Evolutionary conservation across 2,329 filamentous ascomycete genomes (phyloP).

Genomic region (Fusarium sp.): DNA sequence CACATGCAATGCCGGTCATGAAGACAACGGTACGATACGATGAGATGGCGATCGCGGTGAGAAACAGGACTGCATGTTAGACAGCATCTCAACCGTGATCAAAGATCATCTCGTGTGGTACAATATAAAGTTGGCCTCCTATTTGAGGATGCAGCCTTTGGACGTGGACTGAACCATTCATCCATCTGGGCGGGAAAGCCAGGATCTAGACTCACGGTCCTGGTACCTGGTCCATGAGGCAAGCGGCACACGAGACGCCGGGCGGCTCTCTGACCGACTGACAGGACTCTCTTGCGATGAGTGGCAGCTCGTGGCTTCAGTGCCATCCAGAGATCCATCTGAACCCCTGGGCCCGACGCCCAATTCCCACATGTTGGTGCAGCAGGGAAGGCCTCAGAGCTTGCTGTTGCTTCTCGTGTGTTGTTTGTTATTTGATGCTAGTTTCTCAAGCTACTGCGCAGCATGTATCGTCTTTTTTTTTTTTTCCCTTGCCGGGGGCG

Average conservation of each 20-base stretch:
- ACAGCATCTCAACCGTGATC: not conserved
- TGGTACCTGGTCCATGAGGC: not conserved
- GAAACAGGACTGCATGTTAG: not conserved
- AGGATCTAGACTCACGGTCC: conserved; percentile 23
- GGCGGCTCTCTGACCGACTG: not conserved
- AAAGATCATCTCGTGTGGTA: conserved; percentile 2
- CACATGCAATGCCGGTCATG: not conserved
- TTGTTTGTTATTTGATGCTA: not conserved
- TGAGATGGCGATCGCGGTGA: not conserved
- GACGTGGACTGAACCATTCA: not conserved
- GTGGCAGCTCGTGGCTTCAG: conserved; percentile 15
- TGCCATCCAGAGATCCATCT: conserved; percentile 19
- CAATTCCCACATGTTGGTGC: conserved; percentile 15
- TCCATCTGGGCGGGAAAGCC: not conserved
- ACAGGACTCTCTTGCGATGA: conserved; percentile 4
- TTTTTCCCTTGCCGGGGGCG: not conserved
- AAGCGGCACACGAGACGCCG: conserved; percentile 8
- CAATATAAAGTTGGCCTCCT: conserved; percentile 1
- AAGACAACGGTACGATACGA: not conserved
- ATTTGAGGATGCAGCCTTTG: conserved; percentile 11
- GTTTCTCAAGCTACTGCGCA: not conserved
- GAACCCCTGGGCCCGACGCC: conserved; percentile 18
- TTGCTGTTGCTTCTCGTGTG: not conserved
- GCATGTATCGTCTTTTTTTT: not conserved
- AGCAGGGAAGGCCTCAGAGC: conserved; percentile 26